These are phyloP conservation scores for Eimeria falciformis DNA, from an alignment of 169 alveolate genomes.

Conservation along the genomic window DNA sequence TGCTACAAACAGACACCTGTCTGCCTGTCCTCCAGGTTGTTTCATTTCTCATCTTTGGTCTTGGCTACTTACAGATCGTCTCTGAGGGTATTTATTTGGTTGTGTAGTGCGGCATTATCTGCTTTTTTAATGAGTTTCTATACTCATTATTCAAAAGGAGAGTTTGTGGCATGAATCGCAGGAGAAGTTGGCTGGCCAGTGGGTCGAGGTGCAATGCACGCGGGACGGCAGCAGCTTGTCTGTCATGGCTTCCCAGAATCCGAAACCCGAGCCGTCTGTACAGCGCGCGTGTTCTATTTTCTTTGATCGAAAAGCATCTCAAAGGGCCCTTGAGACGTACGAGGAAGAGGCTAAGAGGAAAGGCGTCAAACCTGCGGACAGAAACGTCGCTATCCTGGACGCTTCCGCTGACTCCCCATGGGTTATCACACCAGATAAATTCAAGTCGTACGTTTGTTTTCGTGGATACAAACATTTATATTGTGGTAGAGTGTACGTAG, in stretches of 20 bases:
- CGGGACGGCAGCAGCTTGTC: slow-evolving; percentile 75
- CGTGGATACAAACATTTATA: too few species aligned
- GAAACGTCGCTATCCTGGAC: slow-evolving; percentile 61
- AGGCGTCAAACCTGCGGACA: slow-evolving; percentile 35
- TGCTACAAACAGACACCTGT: not conserved
- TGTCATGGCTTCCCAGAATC: slow-evolving; percentile 31
- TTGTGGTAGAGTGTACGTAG: too few species aligned
- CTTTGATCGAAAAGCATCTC: slow-evolving; percentile 72
- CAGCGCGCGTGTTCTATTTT: slow-evolving; percentile 62
- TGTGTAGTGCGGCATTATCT: not conserved
- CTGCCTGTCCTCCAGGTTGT: not conserved
- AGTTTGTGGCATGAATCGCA: slow-evolving; percentile 22
- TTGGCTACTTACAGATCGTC: not conserved
- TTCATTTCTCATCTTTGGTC: not conserved
- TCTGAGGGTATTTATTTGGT: not conserved
- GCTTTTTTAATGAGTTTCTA: not conserved
- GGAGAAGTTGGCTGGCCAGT: slow-evolving; percentile 74
- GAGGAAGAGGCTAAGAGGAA: slow-evolving; percentile 53
- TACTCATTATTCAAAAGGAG: not conserved
- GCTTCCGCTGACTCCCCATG: slow-evolving; percentile 59
- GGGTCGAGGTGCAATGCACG: slow-evolving; percentile 79
- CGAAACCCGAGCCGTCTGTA: slow-evolving; percentile 51
- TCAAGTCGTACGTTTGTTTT: slow-evolving; percentile 55
- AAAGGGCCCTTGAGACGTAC: slow-evolving; percentile 28
- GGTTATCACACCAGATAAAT: slow-evolving; percentile 46